Conservation (phyloP, 2,329 filamentous ascomycete genomes). For the Cadophora luteo-olivacea region DNA sequence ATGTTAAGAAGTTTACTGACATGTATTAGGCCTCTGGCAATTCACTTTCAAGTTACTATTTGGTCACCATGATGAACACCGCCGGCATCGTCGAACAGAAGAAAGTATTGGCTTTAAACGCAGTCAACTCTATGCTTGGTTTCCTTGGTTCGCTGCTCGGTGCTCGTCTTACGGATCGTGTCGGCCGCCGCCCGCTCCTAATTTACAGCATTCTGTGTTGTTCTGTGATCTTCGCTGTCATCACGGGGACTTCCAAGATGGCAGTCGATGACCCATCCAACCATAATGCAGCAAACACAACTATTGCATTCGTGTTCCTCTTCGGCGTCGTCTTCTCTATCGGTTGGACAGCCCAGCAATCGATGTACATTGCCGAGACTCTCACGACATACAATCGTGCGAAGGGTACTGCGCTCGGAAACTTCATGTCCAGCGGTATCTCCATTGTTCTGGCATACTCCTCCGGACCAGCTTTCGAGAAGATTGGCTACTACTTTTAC, state of each 20-base stretch:
- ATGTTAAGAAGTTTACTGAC: background rate
- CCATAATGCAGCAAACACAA: slow-evolving; percentile 43
- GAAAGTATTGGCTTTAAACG: slow-evolving; percentile 52
- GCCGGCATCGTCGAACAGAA: slow-evolving; percentile 46
- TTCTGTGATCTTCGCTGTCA: slow-evolving; percentile 55
- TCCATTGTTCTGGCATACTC: slow-evolving; percentile 46
- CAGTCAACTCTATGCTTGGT: slow-evolving; percentile 36
- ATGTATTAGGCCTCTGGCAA: slow-evolving; percentile 41
- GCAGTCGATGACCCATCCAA: slow-evolving; percentile 25
- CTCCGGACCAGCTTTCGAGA: slow-evolving; percentile 46
- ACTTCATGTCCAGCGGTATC: slow-evolving; percentile 49
- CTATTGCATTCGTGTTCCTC: slow-evolving; percentile 53
- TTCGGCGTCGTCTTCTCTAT: slow-evolving; percentile 59
- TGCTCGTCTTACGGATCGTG: slow-evolving; percentile 35
- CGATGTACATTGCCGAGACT: slow-evolving; percentile 56
- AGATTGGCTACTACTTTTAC: slow-evolving; percentile 47
- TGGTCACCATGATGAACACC: slow-evolving; percentile 36
- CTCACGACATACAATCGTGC: slow-evolving; percentile 52
- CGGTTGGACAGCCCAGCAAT: slow-evolving; percentile 57
- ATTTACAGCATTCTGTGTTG: slow-evolving; percentile 55
- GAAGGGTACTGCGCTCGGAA: slow-evolving; percentile 50
- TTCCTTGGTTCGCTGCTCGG: slow-evolving; percentile 47
- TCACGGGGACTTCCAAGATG: slow-evolving; percentile 56
- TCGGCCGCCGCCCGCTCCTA: slow-evolving; percentile 49
- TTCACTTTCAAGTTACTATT: slow-evolving; percentile 36